Base-by-base conservation (phyloP, 73 alveolate species). In the Paramecium biaurelia region DNA sequence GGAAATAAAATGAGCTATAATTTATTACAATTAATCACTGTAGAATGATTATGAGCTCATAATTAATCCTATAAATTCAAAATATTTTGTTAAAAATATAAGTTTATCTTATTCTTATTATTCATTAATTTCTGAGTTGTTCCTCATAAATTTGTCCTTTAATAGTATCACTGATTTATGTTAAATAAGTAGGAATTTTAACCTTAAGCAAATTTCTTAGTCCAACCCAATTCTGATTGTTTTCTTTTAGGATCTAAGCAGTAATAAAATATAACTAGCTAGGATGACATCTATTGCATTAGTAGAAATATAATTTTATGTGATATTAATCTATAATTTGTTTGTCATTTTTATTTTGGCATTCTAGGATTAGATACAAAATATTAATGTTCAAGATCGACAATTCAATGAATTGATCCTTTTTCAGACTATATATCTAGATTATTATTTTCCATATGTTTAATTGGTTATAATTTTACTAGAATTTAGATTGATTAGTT, bases 211-310 rank as follows among this genome's bases (percentile, higher is more conserved):
- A 76, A 85, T 84, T 93, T 93, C 68, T 85, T 93, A 35, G 93
- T 58, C 89, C 93, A 93, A 70, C 92, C 79, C 12, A 24, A 14
- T 20, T 72, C 85, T 20, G 76, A 43, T 70, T 92, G 26, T 23
- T n/a, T 58, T 38, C 49, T 41, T 72, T 93, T 93, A 32, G 96
- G 92, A 12, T 95, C 92, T 76, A 93, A 43, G 23, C 84, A 72
- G 18, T 67, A 32, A 8, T 18, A 18, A 9, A 58, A 58, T 18
- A 70, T 12, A 9, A 70, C 85, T 70, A 23, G 90, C 76, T 45
- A 92, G 34, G 20, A 93, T 58, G 14, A 85, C 92, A 56, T 93
- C 97, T 18, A 93, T 93, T 1, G 96, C 97, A 93, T 93, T 93
- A 24, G 96, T 21, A 24, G 95, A 92, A 26, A 93, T 85, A 68